Conservation (phyloP, 495 filamentous ascomycete genomes). For the Hypoxylon subgilvum region DNA sequence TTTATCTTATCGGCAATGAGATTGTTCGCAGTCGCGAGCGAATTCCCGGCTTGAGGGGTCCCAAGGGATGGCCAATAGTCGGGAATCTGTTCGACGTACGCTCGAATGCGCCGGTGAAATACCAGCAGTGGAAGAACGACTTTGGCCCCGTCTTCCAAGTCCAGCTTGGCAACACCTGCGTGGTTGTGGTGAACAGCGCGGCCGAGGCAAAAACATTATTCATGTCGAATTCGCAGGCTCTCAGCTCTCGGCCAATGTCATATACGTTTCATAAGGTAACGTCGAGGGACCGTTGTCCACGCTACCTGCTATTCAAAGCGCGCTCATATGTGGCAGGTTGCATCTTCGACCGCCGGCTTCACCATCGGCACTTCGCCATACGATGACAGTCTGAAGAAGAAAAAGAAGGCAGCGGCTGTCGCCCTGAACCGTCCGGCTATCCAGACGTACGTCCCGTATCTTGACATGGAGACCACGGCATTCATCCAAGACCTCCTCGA, state of each 20-base stretch:
- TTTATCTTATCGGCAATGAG: conserved; percentile 62
- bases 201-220: conserved; percentile 64
- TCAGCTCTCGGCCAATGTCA: conserved; percentile 65
- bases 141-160: conserved; percentile 70
- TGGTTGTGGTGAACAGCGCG: conserved; percentile 67
- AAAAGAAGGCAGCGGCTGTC: conserved; percentile 67
- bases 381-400: conserved; percentile 65
- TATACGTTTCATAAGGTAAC: conserved; percentile 70
- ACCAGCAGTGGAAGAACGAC: conserved; percentile 62
- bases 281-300: not conserved
- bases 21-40: conserved; percentile 56
- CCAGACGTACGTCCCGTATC: conserved; percentile 63
- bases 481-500: conserved; percentile 65
- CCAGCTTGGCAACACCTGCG: conserved; percentile 64
- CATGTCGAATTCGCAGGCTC: conserved; percentile 59
- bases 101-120: conserved; percentile 65
- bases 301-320: not conserved
- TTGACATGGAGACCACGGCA: conserved; percentile 65
- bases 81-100: conserved; percentile 68
- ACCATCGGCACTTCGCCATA: conserved; percentile 71
- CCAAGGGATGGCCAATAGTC: conserved; percentile 62
- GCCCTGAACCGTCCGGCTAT: conserved; percentile 68
- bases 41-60: conserved; percentile 60
- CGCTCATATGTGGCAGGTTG: conserved; percentile 49
- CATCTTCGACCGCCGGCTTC: conserved; percentile 67